Evolutionary conservation across 129 eudicot species (phyloP), one percentile per base, ranked within the genome.

Genomic region (Flaveria trinervia): DNA sequence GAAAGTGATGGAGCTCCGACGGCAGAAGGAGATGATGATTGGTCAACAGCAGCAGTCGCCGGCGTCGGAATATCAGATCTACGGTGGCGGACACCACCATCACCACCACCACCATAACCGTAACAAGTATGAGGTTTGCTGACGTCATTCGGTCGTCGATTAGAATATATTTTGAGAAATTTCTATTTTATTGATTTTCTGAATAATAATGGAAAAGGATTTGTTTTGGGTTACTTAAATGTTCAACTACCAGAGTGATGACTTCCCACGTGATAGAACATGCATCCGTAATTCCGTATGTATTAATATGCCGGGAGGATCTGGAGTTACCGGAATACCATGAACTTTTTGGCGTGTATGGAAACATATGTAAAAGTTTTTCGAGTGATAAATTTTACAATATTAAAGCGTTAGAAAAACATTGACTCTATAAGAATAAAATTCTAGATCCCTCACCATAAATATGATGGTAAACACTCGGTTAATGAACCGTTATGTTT

Each of bases 1-100:
- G 81, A 90, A 87, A 66, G 96, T 90, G 13, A 83, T 90, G 85
- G 96, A 90, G 76, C 86, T 90, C 17, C 80, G 92, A 59, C 78
- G 96, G 51, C 96, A 90, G 78, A 90, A 90, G 82, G 92, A 89
- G 71, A 45, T 80, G 85, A 62, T 75, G 65, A 67, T 25, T 70
- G 84, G 84, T 14, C 85, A 75, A 14, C 89, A 76, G 30, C 86
- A 81, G 9, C 87, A 80, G 61, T 77, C 76, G 51, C 62, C 73
- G 71, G 41, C 73, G 54, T 70, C 81, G 25, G 86, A 80, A 8
- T 66, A 80, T 52, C 83, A 85, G 13, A 69, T 60, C 64, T 78
- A 83, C 54, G 81, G 76, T 49, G 70, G 75, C 3, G 75, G 79
- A 20, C 67, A 76, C 51, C 69, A 50, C 41, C 77, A 74, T 30